Evolutionary conservation across 108 stramenopile species (phyloP), one percentile per base, ranked within the genome.

Genomic region (Cyclotella sp.): DNA sequence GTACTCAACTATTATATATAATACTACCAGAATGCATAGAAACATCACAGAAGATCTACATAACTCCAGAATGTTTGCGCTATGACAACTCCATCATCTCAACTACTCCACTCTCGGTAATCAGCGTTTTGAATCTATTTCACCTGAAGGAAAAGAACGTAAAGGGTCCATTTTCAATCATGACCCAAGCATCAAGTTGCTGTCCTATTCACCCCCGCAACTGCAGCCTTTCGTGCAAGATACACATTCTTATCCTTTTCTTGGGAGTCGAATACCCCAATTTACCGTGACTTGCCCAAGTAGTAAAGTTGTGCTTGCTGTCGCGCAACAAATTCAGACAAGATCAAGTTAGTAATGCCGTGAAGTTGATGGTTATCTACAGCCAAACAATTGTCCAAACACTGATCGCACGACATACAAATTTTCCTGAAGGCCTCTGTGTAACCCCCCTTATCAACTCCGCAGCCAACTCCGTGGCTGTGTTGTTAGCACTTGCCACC

Each of bases 181-280:
- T n/a, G n/a, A n/a, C n/a, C n/a, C n/a, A n/a, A n/a, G n/a, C n/a
- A n/a, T n/a, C n/a, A n/a, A n/a, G n/a, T n/a, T 90, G 16, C n/a
- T n/a, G 43, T 44, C 40, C 63, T 90, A 69, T 91, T 93, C 45
- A 94, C 91, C 47, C 93, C 93, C 42, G 90, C 91, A 79, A 92
- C 91, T 7, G 93, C 93, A 30, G n/a, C n/a, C n/a, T n/a, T n/a
- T n/a, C n/a, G n/a, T n/a, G n/a, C n/a, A n/a, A n/a, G n/a, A n/a
- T n/a, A 86, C 30, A 94, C 91, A 55, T 89, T 85, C 42, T 72
- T 77, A 57, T 94, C 89, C 61, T 87, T 85, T 58, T 83, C 84
- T 26, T 79, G 68, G 12, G 86, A 79, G 61, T 90, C 87, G 66
- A 87, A 90, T 28, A 90, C 89, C 13, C 89, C 89, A 52, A 90